Evolutionary conservation across 768 basidiomycete genomes (phyloP), one percentile per base, ranked within the genome.

Genomic region (Rhizopogon roseolus): DNA sequence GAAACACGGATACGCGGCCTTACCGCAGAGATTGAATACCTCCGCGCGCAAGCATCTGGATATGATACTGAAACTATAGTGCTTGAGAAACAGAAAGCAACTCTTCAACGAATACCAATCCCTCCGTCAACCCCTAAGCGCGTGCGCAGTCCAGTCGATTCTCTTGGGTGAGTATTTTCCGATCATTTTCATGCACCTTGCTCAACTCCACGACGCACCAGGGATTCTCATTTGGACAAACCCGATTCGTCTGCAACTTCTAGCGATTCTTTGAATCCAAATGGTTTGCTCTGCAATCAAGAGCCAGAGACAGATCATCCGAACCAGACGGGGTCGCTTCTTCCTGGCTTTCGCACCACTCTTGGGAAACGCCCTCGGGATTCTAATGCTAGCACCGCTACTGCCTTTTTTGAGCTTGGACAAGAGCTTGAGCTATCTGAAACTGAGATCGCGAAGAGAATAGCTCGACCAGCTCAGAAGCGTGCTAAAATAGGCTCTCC

Each of bases 321-420:
- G 25, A 54, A 42, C 16, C 59, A 62, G 37, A 22, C 52, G 11
- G 53, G 62, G 36, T 55, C 46, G 40, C 59, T 69, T 41, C 54
- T 69, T 16, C 64, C 77, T 40, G 77, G 74, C 10, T 64, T 75
- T 54, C 72, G 75, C 41, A 76, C 70, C 19, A 71, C 75, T 29
- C 74, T 89, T 16, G 87, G 88, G n/a, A 90, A 89, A 64, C 81
- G 85, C 34, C 78, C 74, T 49, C 75, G 86, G 56, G 81, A 81
- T 57, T 72, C 80, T 2, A 67, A 73, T 8, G 70, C 73, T 10
- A 79, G 75, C 58, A 71, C 73, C 49, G 59, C 74, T 19, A 67
- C 73, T 2, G 76, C 68, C 49, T 64, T 73, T 9, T 65, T 71
- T 6, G 81, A 80, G 52, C 68, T 69, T 27, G 74, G 66, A n/a